Evolutionary conservation across 2,329 filamentous ascomycete species (phyloP).

Genomic region (Verticillium tricorpus): DNA sequence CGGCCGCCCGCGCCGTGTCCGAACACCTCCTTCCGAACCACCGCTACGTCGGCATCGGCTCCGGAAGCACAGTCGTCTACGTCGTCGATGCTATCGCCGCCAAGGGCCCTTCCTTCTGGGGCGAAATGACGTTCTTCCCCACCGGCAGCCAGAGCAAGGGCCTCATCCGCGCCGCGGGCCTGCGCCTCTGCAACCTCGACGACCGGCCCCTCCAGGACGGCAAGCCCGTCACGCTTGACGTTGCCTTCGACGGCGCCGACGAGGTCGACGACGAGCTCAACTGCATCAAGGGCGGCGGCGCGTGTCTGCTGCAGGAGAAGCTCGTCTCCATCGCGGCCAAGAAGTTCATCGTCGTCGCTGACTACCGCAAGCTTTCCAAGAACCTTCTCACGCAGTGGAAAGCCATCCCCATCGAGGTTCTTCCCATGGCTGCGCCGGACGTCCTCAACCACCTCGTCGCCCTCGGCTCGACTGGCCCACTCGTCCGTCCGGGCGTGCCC

Average conservation of each 20-base stretch:
- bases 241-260: constrained; percentile 94
- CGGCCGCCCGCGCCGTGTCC: constrained; percentile 68
- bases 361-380: constrained; percentile 83
- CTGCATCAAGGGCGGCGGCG: constrained; percentile 95
- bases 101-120: constrained; percentile 48
- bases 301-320: constrained; percentile 98
- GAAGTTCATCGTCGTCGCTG: constrained; percentile 85
- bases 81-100: constrained; percentile 76
- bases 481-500: constrained; percentile 66
- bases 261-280: constrained; percentile 94
- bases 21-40: constrained; percentile 63
- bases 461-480: constrained; percentile 69
- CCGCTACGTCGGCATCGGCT: constrained; percentile 72
- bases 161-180: constrained; percentile 73
- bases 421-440: constrained; percentile 74
- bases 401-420: constrained; percentile 87
- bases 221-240: constrained; percentile 60
- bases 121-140: constrained; percentile 77
- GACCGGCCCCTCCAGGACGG: constrained; percentile 53
- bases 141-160: constrained; percentile 89
- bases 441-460: constrained; percentile 68
- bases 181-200: constrained; percentile 74
- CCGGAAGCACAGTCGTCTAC: constrained; percentile 77
- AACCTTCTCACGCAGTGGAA: constrained; percentile 76
- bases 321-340: constrained; percentile 80